Evolutionary conservation across 345 rosid species (phyloP).

Genomic region (Bretschneidera sinensis): DNA sequence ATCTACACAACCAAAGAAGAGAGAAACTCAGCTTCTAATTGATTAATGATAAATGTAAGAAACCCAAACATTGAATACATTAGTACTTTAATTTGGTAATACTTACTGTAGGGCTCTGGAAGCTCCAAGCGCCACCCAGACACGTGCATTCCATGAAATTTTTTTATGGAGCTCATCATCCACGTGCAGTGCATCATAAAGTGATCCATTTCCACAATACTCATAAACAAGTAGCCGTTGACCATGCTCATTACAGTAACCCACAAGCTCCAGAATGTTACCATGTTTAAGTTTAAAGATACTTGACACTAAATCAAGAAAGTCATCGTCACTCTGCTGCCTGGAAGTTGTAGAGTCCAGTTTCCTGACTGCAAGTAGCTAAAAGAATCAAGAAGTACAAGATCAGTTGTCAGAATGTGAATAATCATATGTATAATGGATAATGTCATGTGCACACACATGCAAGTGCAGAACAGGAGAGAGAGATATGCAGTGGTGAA

Average conservation of each 20-base stretch:
- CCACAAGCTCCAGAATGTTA: constrained; percentile 68
- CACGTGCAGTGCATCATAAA: constrained; percentile 71
- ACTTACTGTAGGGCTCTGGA: constrained; percentile 93
- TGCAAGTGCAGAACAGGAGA: no score
- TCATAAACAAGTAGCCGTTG: constrained; percentile 68
- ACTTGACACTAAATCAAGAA: constrained; percentile 46
- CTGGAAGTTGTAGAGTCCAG: constrained; percentile 41
- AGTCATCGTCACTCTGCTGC: constrained; percentile 54
- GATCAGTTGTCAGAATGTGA: constrained; percentile 1
- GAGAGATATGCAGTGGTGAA: no score
- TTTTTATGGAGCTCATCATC: constrained; percentile 55
- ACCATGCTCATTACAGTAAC: constrained; percentile 78
- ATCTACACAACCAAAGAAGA: constrained; percentile 39
- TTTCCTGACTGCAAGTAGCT: constrained; percentile 85
- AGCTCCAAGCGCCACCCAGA: constrained; percentile 71
- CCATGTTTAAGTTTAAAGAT: constrained; percentile 60
- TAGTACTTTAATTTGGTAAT: no score
- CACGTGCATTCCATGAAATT: constrained; percentile 74
- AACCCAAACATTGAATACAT: no score
- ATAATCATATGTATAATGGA: neutral
- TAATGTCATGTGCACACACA: no score
- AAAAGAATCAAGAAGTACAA: constrained; percentile 11
- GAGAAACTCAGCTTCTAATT: no score
- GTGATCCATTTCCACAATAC: constrained; percentile 61
- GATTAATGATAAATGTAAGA: neutral